Evolutionary conservation across 2,329 filamentous ascomycete species (phyloP), one percentile per base, ranked within the genome.

Genomic region (Orbilia ellipsospora): DNA sequence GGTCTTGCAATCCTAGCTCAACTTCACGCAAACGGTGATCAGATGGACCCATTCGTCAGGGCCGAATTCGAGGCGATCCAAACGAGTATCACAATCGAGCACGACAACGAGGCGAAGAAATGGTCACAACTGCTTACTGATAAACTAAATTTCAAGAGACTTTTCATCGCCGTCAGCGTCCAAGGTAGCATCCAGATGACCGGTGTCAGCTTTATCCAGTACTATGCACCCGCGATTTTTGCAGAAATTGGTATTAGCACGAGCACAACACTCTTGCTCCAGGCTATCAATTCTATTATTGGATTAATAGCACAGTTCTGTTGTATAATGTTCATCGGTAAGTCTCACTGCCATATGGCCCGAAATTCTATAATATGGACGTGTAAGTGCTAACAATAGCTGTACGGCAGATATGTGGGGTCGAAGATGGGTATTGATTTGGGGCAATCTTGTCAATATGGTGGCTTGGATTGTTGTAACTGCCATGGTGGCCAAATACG

Each of bases 161-260:
- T 93, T 4, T 89, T 93, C 80, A 84, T 93, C 8, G 89, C 89
- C 40, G 88, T 87, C 78, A 85, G 90, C 0, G 83, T 93, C 0
- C 91, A 93, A 81, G 90, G 89, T 0, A 88, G 87, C 0, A 85
- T 90, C 1, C 91, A 93, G 81, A 92, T 94, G 89, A 93, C 91
- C 0, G 91, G 91, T 77, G 89, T 90, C 0, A 88, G 86, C 1
- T 89, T 89, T 0, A 92, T 93, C 77, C 90, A 93, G 80, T 93
- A 93, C 82, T 93, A 90, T 82, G 89, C 88, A 0, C 87, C 90
- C 16, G 82, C 80, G 1, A 92, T 92, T 78, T 92, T 90, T 82
- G 83, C 82, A 0, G 87, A 91, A 80, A 91, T 92, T 78, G 90
- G 90, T 28, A 92, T 93, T 78, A 81, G 82, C 0, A 86, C 86